phyloP scores from a whole-genome alignment of 2,329 filamentous ascomycete genomes.

The Tolypocladium pustulatum region DNA sequence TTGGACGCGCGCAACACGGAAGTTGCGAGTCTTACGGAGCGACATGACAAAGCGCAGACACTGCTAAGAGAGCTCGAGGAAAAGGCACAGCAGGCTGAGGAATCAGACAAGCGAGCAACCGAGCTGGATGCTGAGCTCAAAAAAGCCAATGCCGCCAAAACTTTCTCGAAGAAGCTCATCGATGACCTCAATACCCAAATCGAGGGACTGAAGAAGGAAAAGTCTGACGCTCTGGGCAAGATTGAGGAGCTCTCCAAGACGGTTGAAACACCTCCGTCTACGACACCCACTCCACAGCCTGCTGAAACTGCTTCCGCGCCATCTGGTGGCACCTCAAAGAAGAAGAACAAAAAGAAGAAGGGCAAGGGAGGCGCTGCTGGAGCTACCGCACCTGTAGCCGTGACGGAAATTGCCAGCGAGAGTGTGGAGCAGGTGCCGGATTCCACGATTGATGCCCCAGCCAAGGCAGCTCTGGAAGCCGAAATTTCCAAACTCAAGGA shows the following conservation, averaged over 20 bases:
- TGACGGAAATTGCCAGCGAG: slow-evolving; percentile 15
- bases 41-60: slow-evolving; percentile 30
- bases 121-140: slow-evolving; percentile 31
- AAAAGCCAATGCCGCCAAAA: slow-evolving; percentile 27
- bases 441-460: slow-evolving; percentile 11
- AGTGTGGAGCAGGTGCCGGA: slow-evolving; percentile 17
- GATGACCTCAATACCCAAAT: slow-evolving; percentile 27
- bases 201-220: slow-evolving; percentile 21
- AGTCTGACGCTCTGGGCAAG: slow-evolving; percentile 18
- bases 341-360: slow-evolving; percentile 87
- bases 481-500: slow-evolving; percentile 41
- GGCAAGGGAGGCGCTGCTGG: slow-evolving; percentile 56
- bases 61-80: slow-evolving; percentile 34
- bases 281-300: slow-evolving; percentile 10
- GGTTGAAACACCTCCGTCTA: slow-evolving; percentile 21
- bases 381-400: slow-evolving; percentile 16
- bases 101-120: slow-evolving; percentile 20
- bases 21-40: slow-evolving; percentile 38
- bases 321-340: slow-evolving; percentile 22
- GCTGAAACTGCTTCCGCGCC: slow-evolving; percentile 14
- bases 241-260: slow-evolving; percentile 32
- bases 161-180: slow-evolving; percentile 30
- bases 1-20: slow-evolving; percentile 37
- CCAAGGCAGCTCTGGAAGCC: slow-evolving; percentile 30
- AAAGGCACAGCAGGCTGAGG: slow-evolving; percentile 22